Evolutionary conservation across 1,284 basidiomycete genomes (phyloP), one percentile per base, ranked within the genome.

Genomic region (Peniophora sp.): DNA sequence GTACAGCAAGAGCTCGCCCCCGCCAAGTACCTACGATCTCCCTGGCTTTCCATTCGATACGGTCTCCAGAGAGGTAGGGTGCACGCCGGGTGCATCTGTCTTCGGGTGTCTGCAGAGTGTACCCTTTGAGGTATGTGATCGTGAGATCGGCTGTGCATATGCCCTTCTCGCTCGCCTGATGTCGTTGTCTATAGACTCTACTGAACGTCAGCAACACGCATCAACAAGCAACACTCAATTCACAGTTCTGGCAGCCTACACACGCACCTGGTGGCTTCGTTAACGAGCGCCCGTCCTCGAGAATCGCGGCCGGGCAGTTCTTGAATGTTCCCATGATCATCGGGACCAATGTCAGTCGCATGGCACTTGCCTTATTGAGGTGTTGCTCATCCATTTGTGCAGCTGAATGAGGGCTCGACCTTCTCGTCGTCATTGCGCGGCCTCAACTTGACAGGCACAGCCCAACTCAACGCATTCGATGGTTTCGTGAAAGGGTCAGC

Each of bases 221-320:
- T 71, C 73, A 77, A 10, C 51, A 27, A 0, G 53, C 62, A 2
- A 74, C 73, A 1, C 58, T 83, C 23, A 81, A 82, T 51, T 17
- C 53, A 1, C 81, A 83, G 53, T 61, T 82, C 14, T 83, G 81
- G 81, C 67, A 83, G 55, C 80, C 80, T 0, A 58, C 76, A 0
- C 68, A 81, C 6, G 79, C 77, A 3, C 53, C 65, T 0, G 77
- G 77, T 0, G 82, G 78, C 57, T 69, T 83, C 47, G 61, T 74
- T 5, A 60, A 74, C 0, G 70, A 71, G 51, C 63, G 74, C 27
- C 76, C 78, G 1, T 83, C 79, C 0, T 54, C 60, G 11, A 68
- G 66, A 43, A 72, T 83, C 24, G 60, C 67, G 1, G 64, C 68
- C 3, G 79, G 78, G 2, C 64, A 79, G 20, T 82, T 81, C 57